These are phyloP conservation scores for Dryadomyces quercivorus DNA, from an alignment of 2,329 filamentous ascomycete species.

Conservation along the genomic window DNA sequence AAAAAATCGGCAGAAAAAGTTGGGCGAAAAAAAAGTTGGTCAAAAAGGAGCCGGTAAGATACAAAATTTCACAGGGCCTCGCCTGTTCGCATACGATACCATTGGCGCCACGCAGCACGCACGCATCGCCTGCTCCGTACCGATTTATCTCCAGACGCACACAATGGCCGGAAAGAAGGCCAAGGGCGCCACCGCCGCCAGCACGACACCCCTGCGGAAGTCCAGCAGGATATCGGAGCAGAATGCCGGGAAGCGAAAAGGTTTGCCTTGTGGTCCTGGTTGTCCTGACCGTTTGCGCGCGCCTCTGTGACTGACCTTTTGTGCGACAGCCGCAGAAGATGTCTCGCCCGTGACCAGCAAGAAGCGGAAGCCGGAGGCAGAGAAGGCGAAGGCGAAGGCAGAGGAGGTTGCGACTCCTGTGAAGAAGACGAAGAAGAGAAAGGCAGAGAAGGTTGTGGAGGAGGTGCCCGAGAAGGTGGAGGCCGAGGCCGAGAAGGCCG, in stretches of 20 bases:
- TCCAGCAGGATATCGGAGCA: conserved; percentile 1
- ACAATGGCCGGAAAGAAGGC: conserved; percentile 3
- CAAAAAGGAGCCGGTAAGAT: background rate
- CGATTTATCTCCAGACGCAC: background rate
- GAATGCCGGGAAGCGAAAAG: conserved; percentile 1
- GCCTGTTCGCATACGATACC: background rate
- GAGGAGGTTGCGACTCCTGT: background rate
- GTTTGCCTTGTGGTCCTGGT: background rate
- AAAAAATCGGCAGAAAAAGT: background rate
- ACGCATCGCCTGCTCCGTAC: too few relatives aligned
- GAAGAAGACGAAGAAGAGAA: background rate
- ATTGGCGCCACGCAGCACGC: background rate
- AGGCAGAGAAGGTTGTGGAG: background rate
- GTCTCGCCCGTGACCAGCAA: background rate
- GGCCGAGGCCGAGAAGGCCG: background rate
- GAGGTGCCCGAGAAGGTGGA: background rate
- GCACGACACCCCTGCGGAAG: background rate
- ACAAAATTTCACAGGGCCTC: background rate
- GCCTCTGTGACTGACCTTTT: background rate
- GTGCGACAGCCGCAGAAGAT: background rate
- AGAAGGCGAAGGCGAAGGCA: background rate
- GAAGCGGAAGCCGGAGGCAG: conserved; percentile 1
- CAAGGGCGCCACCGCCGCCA: background rate
- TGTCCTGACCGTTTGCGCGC: too few relatives aligned
- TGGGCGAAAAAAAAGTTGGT: background rate